phyloP scores from a whole-genome alignment of 2,329 filamentous ascomycete genomes.

The Ceratocystis alfenasii region DNA sequence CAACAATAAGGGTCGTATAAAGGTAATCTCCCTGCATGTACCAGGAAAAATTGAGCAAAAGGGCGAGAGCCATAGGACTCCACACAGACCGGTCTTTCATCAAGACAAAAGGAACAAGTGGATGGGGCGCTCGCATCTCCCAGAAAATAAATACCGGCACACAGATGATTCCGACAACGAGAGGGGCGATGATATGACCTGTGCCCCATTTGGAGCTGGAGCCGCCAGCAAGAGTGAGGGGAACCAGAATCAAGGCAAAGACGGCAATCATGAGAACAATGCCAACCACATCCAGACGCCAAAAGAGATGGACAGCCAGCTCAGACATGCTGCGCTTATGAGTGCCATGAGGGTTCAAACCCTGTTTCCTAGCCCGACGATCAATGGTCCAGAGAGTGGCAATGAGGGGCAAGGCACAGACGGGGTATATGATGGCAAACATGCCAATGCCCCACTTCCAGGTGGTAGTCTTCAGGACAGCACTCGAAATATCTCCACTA shows the following conservation, averaged over 20 bases:
- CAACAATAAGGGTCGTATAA: constrained; percentile 49
- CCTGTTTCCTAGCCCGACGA: constrained; percentile 41
- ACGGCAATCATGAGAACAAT: constrained; percentile 37
- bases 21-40: constrained; percentile 53
- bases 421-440: constrained; percentile 52
- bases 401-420: constrained; percentile 46
- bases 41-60: constrained; percentile 47
- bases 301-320: constrained; percentile 31
- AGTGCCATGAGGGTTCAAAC: constrained; percentile 33
- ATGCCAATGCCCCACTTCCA: constrained; percentile 56
- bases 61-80: constrained; percentile 48
- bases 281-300: constrained; percentile 36
- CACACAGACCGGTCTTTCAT: constrained; percentile 54
- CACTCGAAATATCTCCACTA: constrained; percentile 42
- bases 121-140: constrained; percentile 37
- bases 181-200: constrained; percentile 34
- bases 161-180: constrained; percentile 36
- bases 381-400: constrained; percentile 39
- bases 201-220: constrained; percentile 31
- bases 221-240: constrained; percentile 37
- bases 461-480: constrained; percentile 37
- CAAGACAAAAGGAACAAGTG: constrained; percentile 49
- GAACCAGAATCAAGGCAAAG: constrained; percentile 36
- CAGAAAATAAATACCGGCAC: constrained; percentile 42
- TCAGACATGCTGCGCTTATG: constrained; percentile 26